Conservation (phyloP, 1,284 basidiomycete species). For the Sanguinoderma infundibulare region DNA sequence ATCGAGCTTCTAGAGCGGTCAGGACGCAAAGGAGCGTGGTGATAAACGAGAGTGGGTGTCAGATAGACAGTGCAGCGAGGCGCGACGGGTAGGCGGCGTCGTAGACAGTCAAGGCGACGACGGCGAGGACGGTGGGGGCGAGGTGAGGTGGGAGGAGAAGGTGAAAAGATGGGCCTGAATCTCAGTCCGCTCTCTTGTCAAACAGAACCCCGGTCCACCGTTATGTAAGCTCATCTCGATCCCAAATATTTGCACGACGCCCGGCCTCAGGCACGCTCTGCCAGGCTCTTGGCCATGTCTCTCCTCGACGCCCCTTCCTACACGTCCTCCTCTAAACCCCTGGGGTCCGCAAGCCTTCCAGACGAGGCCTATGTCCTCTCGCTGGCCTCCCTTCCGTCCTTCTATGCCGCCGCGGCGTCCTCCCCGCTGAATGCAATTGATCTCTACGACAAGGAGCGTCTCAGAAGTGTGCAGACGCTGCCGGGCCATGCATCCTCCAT, state of each 20-base stretch:
- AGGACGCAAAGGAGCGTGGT: slow-evolving; percentile 32
- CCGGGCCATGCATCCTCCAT: slow-evolving; percentile 58
- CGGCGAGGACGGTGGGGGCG: slow-evolving; percentile 27
- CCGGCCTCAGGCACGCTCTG: not conserved
- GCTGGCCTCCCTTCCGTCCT: slow-evolving; percentile 47
- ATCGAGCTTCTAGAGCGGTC: slow-evolving; percentile 18
- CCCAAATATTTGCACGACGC: slow-evolving; percentile 16
- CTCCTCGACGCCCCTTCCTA: slow-evolving; percentile 39
- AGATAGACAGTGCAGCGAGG: not conserved
- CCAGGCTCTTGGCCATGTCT: slow-evolving; percentile 29
- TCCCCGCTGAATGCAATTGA: slow-evolving; percentile 61
- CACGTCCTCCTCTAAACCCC: slow-evolving; percentile 33
- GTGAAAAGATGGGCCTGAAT: slow-evolving; percentile 18
- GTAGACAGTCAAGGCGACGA: slow-evolving; percentile 33
- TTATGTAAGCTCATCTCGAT: slow-evolving; percentile 22
- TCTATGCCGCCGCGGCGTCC: slow-evolving; percentile 64
- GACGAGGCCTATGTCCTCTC: slow-evolving; percentile 60
- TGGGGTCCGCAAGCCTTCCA: slow-evolving; percentile 43
- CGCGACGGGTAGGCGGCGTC: slow-evolving; percentile 25
- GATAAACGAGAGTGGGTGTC: slow-evolving; percentile 28
- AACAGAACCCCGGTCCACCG: slow-evolving; percentile 17
- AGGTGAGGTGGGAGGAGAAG: slow-evolving; percentile 21
- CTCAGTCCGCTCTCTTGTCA: not conserved
- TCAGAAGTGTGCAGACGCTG: slow-evolving; percentile 51
- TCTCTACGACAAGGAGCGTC: slow-evolving; percentile 61